phyloP scores from a whole-genome alignment of 2,329 filamentous ascomycete species.

The Monilinia aucupariae region DNA sequence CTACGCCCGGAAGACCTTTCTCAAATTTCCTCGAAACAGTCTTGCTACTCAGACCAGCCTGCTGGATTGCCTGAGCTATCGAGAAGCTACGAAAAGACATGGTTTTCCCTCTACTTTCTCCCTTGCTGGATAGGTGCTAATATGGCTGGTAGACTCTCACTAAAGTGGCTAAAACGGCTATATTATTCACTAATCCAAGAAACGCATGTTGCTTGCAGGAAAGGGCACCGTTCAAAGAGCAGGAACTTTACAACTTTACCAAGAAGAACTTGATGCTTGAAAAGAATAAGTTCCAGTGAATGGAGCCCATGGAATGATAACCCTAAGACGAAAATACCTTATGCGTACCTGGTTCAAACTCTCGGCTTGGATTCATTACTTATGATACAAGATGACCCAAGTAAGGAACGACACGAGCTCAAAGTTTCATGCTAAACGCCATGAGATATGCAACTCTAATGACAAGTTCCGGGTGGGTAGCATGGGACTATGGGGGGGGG shows the following conservation, averaged over 20 bases:
- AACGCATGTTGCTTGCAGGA: slow-evolving; percentile 35
- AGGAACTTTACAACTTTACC: slow-evolving; percentile 26
- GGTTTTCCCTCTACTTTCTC: slow-evolving; percentile 21
- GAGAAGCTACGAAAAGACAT: slow-evolving; percentile 28
- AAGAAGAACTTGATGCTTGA: background rate
- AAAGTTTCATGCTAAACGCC: background rate
- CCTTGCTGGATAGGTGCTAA: background rate
- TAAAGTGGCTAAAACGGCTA: slow-evolving; percentile 27
- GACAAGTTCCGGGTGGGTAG: too few relatives aligned
- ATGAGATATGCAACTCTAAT: background rate
- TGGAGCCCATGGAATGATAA: background rate
- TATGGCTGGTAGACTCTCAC: slow-evolving; percentile 22
- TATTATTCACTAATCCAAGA: slow-evolving; percentile 33
- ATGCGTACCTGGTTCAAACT: background rate
- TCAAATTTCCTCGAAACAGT: too few relatives aligned
- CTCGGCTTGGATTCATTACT: background rate
- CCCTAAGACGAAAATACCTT: background rate
- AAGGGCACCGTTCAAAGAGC: slow-evolving; percentile 38
- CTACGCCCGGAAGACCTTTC: too few relatives aligned
- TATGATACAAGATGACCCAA: background rate
- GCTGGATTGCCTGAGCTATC: too few relatives aligned
- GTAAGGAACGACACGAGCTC: background rate
- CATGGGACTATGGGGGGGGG: too few relatives aligned
- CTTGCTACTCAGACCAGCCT: too few relatives aligned
- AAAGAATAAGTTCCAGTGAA: background rate